A percentile compares a stretch with the other conserved stretches of the same genome.
These are phyloP conservation scores for Cronartium ribicola DNA, from an alignment of 1,284 basidiomycete species.

Conservation along the genomic window DNA sequence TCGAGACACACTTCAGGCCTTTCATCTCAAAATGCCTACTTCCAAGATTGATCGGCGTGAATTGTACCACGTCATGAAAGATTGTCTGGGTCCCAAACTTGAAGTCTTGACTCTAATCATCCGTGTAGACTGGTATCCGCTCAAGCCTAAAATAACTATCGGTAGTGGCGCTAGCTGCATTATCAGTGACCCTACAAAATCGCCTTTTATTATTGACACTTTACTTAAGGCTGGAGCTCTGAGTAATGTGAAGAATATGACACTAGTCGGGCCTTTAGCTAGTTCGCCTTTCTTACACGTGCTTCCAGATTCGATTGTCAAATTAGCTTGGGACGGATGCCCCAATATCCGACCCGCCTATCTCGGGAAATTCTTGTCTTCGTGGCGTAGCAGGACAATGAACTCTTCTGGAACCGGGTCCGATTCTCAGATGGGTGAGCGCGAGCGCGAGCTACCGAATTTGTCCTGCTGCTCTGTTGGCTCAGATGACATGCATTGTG, in stretches of 20 bases:
- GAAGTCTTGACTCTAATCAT: no score
- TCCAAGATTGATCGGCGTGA: no score
- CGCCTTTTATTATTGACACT: no score
- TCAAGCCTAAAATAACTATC: no score
- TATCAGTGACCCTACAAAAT: no score
- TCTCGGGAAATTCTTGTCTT: conserved; percentile 19
- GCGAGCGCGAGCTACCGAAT: conserved; percentile 5
- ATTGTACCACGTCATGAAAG: no score
- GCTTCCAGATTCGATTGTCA: conserved; percentile 26
- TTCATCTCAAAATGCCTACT: no score
- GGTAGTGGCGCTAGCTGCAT: no score
- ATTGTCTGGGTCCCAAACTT: no score
- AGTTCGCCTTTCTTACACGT: conserved; percentile 16
- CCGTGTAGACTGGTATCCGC: no score
- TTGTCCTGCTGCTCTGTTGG: conserved; percentile 30
- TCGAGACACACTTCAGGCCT: no score
- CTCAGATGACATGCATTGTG: conserved; percentile 19
- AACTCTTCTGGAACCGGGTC: background rate
- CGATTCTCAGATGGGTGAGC: background rate
- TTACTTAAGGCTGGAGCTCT: background rate
- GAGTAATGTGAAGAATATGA: conserved; percentile 10
- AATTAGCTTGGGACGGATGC: conserved; percentile 25
- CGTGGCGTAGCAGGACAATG: background rate
- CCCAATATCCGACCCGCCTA: conserved; percentile 13
- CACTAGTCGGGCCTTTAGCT: conserved; percentile 14